These are phyloP conservation scores for Colletotrichum acutatum DNA, from an alignment of 2,329 filamentous ascomycete species.

Conservation along the genomic window DNA sequence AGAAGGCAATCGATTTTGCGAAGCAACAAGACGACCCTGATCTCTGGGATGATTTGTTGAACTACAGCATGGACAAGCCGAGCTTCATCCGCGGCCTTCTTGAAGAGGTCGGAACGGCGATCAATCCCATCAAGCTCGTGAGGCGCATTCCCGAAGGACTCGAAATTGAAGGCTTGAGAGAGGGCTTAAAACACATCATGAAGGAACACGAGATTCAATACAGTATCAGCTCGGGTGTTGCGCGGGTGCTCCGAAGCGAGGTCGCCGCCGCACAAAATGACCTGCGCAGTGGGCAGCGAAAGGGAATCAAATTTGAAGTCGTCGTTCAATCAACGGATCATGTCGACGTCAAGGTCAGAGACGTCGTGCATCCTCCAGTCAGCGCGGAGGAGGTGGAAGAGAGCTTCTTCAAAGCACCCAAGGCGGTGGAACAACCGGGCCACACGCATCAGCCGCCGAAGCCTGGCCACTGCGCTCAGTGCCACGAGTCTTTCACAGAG, in stretches of 20 bases:
- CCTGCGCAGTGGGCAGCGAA: slow-evolving; percentile 81
- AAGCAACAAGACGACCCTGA: slow-evolving; percentile 93
- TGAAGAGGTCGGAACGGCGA: slow-evolving; percentile 92
- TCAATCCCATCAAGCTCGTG: slow-evolving; percentile 91
- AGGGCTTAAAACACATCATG: slow-evolving; percentile 90
- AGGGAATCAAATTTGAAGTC: slow-evolving; percentile 90
- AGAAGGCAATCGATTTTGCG: slow-evolving; percentile 92
- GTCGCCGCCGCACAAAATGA: slow-evolving; percentile 86
- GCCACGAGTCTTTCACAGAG: slow-evolving; percentile 65
- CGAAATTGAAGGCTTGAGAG: slow-evolving; percentile 89
- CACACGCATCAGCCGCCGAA: slow-evolving; percentile 48
- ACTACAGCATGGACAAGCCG: slow-evolving; percentile 98
- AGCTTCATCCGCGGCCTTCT: slow-evolving; percentile 92
- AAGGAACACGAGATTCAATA: slow-evolving; percentile 96
- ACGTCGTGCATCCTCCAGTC: slow-evolving; percentile 42
- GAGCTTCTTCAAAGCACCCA: slow-evolving; percentile 7
- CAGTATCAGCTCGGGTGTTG: slow-evolving; percentile 90
- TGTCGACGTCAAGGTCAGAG: slow-evolving; percentile 55
- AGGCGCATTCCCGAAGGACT: slow-evolving; percentile 91
- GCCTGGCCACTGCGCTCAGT: slow-evolving; percentile 70
- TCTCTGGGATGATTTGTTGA: slow-evolving; percentile 92
- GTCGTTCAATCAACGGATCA: slow-evolving; percentile 56
- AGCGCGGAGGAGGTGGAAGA: slow-evolving; percentile 36
- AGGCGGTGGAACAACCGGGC: slow-evolving; percentile 42
- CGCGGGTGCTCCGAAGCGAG: slow-evolving; percentile 86